A percentile compares a stretch with the other conserved stretches of the same genome.
These are phyloP conservation scores for Leptographium flavum DNA, from an alignment of 2,329 filamentous ascomycete species.

Conservation along the genomic window DNA sequence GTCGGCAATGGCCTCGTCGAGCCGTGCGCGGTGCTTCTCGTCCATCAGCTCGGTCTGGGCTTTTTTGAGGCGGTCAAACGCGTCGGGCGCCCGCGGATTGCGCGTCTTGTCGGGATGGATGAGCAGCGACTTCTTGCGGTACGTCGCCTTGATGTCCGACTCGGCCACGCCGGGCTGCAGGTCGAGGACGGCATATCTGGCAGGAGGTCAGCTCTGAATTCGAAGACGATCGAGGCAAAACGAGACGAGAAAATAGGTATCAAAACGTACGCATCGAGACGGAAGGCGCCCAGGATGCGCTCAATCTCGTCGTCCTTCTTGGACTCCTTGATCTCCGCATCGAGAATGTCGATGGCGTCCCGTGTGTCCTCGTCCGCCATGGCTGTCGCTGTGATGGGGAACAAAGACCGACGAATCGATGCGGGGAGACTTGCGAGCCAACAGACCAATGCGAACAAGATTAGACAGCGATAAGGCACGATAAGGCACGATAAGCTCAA, in stretches of 20 bases:
- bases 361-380: conserved; percentile 17
- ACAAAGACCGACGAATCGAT: background rate
- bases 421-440: background rate
- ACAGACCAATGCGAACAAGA: too few species aligned
- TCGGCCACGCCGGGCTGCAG: conserved; percentile 91
- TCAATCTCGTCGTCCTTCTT: conserved; percentile 96
- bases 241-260: too few species aligned
- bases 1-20: conserved; percentile 93
- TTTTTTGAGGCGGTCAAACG: conserved; percentile 93
- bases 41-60: conserved; percentile 85
- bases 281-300: conserved; percentile 82
- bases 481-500: background rate
- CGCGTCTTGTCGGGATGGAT: conserved; percentile 98
- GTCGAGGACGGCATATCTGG: conserved; percentile 81
- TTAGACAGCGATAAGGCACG: too few species aligned
- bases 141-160: conserved; percentile 85
- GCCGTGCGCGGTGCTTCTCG: conserved; percentile 72
- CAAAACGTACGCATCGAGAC: conserved; percentile 47
- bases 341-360: conserved; percentile 67
- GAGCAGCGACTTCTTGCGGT: conserved; percentile 95
- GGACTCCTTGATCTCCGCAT: conserved; percentile 77
- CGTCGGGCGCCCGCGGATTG: conserved; percentile 81
- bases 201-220: background rate
- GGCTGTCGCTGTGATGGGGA: background rate
- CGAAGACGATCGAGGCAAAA: too few species aligned